A percentile compares a stretch with the other conserved stretches of the same genome.
phyloP scores from a whole-genome alignment of 306 rosid species.

The apple (Malus domestica) region DNA sequence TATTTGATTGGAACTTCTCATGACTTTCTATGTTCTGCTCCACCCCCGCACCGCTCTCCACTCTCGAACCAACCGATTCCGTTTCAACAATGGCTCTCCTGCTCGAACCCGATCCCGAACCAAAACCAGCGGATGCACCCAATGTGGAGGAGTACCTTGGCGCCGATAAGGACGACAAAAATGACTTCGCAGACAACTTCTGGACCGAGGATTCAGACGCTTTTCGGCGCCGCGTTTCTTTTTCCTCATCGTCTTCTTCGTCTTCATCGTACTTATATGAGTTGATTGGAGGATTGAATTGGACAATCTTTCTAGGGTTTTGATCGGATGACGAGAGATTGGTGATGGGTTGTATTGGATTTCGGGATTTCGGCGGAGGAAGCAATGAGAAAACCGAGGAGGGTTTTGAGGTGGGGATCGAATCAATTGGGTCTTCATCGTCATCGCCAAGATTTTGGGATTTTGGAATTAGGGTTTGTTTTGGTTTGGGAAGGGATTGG shows the following conservation, averaged over 20 bases:
- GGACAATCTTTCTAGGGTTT: constrained; percentile 50
- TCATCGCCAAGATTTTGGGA: not conserved
- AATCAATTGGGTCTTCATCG: not conserved
- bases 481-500: constrained; percentile 53
- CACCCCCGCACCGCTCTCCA: constrained; percentile 8
- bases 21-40: constrained; percentile 25
- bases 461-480: constrained; percentile 10
- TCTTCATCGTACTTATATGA: constrained; percentile 39
- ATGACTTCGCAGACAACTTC: constrained; percentile 47
- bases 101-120: constrained; percentile 30
- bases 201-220: constrained; percentile 32
- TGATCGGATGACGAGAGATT: constrained; percentile 25
- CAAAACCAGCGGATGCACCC: constrained; percentile 56
- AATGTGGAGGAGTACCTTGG: constrained; percentile 56
- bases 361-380: constrained; percentile 54
- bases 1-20: constrained; percentile 22
- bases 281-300: constrained; percentile 63
- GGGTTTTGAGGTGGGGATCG: constrained; percentile 7
- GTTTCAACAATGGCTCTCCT: constrained; percentile 63
- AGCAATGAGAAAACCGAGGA: constrained; percentile 26
- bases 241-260: constrained; percentile 31
- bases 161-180: constrained; percentile 72
- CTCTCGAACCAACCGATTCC: constrained; percentile 9
- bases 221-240: constrained; percentile 27
- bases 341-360: constrained; percentile 12